Conservation (phyloP, 768 basidiomycete species). For the Podaxis mareebaensis region DNA sequence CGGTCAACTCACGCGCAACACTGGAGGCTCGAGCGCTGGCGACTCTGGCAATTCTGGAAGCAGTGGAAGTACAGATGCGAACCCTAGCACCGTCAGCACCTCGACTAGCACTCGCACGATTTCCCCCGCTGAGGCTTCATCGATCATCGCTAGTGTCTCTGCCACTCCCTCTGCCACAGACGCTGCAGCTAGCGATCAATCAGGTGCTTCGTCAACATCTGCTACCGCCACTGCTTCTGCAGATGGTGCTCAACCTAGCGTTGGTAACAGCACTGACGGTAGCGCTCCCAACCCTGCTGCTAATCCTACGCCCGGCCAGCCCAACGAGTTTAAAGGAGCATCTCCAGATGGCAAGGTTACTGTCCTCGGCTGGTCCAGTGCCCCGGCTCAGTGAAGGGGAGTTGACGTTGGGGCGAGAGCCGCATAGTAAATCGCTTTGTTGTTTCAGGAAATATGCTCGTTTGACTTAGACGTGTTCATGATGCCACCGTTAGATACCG, state of each 20-base stretch:
- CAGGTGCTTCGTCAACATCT: slow-evolving; percentile 16
- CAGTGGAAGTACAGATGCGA: slow-evolving; percentile 22
- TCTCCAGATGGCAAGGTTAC: slow-evolving; percentile 41
- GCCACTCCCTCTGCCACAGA: slow-evolving; percentile 21
- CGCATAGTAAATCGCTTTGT: neutral
- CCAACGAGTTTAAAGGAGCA: slow-evolving; percentile 43
- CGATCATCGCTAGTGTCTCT: slow-evolving; percentile 32
- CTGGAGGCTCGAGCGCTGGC: slow-evolving; percentile 10
- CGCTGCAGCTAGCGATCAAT: slow-evolving; percentile 24
- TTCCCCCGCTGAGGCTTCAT: slow-evolving; percentile 35
- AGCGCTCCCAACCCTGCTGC: slow-evolving; percentile 21
- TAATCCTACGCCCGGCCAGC: slow-evolving; percentile 28
- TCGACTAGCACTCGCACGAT: slow-evolving; percentile 28
- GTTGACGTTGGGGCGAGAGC: neutral
- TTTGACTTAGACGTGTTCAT: slow-evolving; percentile 1
- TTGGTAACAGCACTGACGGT: slow-evolving; percentile 20
- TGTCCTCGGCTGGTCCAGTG: slow-evolving; percentile 46
- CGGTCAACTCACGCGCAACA: slow-evolving; percentile 41
- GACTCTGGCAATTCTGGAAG: slow-evolving; percentile 3
- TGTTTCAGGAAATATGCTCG: neutral
- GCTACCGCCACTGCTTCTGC: slow-evolving; percentile 25
- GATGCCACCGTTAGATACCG: slow-evolving; percentile 11
- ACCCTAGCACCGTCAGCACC: slow-evolving; percentile 26
- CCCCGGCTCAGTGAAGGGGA: slow-evolving; percentile 1
- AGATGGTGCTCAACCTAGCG: slow-evolving; percentile 22